Conservation (phyloP, 352 stramenopile species). For the Globisporangium splendens region DNA sequence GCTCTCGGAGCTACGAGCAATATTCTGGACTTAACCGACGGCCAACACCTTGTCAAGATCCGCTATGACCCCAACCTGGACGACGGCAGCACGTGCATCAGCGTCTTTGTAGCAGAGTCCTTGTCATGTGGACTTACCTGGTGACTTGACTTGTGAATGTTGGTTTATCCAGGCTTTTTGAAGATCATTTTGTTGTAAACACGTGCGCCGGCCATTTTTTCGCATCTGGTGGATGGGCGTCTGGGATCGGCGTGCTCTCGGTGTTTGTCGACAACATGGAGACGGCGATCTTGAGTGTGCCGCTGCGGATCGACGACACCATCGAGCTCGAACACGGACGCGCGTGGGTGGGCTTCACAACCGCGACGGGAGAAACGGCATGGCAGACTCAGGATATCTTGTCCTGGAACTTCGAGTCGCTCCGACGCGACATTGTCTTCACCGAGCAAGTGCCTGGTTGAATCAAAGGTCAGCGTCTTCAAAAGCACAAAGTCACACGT, state of each 20-base stretch:
- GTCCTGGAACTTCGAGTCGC: conserved; percentile 72
- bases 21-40: conserved; percentile 80
- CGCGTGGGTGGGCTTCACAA: conserved; percentile 91
- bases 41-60: conserved; percentile 61
- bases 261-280: conserved; percentile 89
- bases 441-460: conserved; percentile 8
- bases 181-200: conserved; percentile 47
- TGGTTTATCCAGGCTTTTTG: conserved; percentile 37
- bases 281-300: conserved; percentile 73
- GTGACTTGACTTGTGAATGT: neutral
- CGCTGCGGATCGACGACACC: conserved; percentile 79
- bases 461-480: neutral
- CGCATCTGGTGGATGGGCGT: conserved; percentile 41
- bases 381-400: conserved; percentile 91
- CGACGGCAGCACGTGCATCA: conserved; percentile 49
- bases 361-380: conserved; percentile 70
- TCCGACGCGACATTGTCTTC: conserved; percentile 32
- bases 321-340: conserved; percentile 81
- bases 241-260: conserved; percentile 71
- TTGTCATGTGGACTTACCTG: neutral
- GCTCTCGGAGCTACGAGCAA: conserved; percentile 67
- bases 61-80: conserved; percentile 73
- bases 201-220: conserved; percentile 71
- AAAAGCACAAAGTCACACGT: neutral
- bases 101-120: too few relatives aligned